Evolutionary conservation across 257 asterid genomes (phyloP), one percentile per base, ranked within the genome.

Genomic region (Solanum neorickii): DNA sequence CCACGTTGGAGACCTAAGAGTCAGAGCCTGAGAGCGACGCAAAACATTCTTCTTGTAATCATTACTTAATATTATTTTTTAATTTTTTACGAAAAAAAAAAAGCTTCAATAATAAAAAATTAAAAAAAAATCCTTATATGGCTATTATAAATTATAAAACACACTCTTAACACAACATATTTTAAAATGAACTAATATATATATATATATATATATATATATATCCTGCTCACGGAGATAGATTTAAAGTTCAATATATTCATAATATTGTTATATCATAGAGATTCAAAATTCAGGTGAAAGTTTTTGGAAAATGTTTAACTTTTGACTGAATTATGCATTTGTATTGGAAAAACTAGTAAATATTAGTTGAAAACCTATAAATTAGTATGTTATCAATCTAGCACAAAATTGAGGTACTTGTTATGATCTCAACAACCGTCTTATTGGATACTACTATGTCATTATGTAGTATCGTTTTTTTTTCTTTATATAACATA

Each of bases 21-120:
- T 94, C 95, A 94, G 98, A 91, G 93, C 92, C 90, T 76, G 96
- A 94, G 66, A 91, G 93, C 89, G 94, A 93, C 93, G 16, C 49
- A 6, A 83, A 87, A 92, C 91, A 88, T 91, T 93, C 93, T 88
- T 85, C 72, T 46, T 14, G 46, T 77, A 88, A 92, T 93, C 83
- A 92, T 91, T 87, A 83, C n/a, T 87, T 83, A 78, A 78, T 46
- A 37, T 46, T 46, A 27, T 78, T 78, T 78, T 78, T 46, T 14
- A 3, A 29, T 25, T 78, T 44, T 46, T 46, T 5, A 78, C 84
- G 10, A 44, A 77, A 76, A 39, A 6, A 27, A 12, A 4, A 33
- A 33, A 33, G 0, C 5, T 33, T 75, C 6, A 14, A n/a, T 2
- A 23, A 41, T 23, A 76, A 12, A 70, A 35, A 35, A 33, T 33